A percentile compares a stretch with the other conserved stretches of the same genome.
These are phyloP conservation scores for Huntiella decipiens DNA, from an alignment of 2,329 filamentous ascomycete genomes.

Conservation along the genomic window DNA sequence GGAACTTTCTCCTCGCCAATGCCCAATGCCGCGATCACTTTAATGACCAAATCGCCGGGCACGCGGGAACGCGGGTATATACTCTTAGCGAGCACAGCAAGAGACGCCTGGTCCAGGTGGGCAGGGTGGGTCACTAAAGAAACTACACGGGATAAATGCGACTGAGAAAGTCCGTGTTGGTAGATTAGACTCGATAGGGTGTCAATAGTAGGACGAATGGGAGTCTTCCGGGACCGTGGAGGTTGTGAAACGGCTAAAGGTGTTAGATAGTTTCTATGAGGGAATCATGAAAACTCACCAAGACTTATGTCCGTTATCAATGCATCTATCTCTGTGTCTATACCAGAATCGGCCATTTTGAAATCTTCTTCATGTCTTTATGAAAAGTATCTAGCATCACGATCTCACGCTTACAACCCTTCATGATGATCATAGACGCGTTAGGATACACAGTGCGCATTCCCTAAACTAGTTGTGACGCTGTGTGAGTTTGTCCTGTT, in stretches of 20 bases:
- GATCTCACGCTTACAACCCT: too few species aligned
- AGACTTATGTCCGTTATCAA: too few species aligned
- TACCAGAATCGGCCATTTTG: too few species aligned
- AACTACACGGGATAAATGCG: constrained; percentile 42
- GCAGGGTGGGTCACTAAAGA: constrained; percentile 47
- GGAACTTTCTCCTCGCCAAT: constrained; percentile 60
- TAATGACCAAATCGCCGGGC: constrained; percentile 39
- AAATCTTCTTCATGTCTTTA: too few species aligned
- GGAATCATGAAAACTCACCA: too few species aligned
- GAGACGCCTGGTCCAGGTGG: constrained; percentile 57
- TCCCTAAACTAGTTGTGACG: too few species aligned
- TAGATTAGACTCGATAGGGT: constrained; percentile 43
- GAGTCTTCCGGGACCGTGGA: constrained; percentile 44
- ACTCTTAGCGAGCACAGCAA: constrained; percentile 49
- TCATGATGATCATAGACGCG: too few species aligned
- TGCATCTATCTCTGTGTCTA: too few species aligned
- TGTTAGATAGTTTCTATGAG: too few species aligned
- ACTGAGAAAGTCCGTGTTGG: constrained; percentile 44
- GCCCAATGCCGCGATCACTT: constrained; percentile 54
- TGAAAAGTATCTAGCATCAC: too few species aligned
- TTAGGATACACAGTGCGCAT: too few species aligned
- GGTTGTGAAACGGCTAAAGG: constrained; percentile 20
- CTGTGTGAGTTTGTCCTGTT: too few species aligned
- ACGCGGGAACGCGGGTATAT: constrained; percentile 55
- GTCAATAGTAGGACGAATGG: constrained; percentile 45